These are phyloP conservation scores for Xylaria sp. DNA, from an alignment of 495 filamentous ascomycete species.

Conservation along the genomic window DNA sequence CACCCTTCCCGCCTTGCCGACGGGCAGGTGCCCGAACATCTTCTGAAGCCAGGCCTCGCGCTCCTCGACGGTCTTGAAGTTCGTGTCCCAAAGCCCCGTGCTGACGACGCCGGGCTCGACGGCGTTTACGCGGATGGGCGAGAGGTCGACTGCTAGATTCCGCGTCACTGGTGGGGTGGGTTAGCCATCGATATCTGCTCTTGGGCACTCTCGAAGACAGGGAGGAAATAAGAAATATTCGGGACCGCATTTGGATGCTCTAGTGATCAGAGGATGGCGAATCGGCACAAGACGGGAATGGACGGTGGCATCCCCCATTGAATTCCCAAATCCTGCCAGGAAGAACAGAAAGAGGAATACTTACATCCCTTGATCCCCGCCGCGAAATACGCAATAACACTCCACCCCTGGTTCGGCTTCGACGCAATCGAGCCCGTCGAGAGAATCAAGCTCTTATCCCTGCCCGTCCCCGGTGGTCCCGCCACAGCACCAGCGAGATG, in stretches of 20 bases:
- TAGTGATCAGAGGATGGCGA: background rate
- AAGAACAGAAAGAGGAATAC: constrained; percentile 2
- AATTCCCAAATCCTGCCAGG: background rate
- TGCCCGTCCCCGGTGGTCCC: constrained; percentile 15
- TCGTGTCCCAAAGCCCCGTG: constrained; percentile 56
- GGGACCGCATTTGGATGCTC: background rate
- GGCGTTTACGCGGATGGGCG: constrained; percentile 66
- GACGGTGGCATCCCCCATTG: background rate
- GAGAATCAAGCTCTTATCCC: constrained; percentile 58
- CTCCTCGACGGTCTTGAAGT: constrained; percentile 36
- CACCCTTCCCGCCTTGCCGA: constrained; percentile 54
- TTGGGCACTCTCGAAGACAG: background rate
- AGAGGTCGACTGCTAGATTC: constrained; percentile 63
- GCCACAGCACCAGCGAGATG: constrained; percentile 46
- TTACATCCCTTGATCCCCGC: constrained; percentile 43
- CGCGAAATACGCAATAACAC: constrained; percentile 48
- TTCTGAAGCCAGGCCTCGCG: constrained; percentile 39
- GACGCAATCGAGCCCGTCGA: constrained; percentile 58
- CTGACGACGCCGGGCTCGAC: constrained; percentile 63
- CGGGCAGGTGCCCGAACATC: constrained; percentile 39
- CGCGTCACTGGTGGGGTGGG: constrained; percentile 42
- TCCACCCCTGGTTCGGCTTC: constrained; percentile 57
- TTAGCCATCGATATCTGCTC: background rate
- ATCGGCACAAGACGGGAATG: background rate
- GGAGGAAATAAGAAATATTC: background rate